Evolutionary conservation across 2,329 filamentous ascomycete genomes (phyloP), one percentile per base, ranked within the genome.

Genomic region (Pseudocercospora pini-densiflorae): DNA sequence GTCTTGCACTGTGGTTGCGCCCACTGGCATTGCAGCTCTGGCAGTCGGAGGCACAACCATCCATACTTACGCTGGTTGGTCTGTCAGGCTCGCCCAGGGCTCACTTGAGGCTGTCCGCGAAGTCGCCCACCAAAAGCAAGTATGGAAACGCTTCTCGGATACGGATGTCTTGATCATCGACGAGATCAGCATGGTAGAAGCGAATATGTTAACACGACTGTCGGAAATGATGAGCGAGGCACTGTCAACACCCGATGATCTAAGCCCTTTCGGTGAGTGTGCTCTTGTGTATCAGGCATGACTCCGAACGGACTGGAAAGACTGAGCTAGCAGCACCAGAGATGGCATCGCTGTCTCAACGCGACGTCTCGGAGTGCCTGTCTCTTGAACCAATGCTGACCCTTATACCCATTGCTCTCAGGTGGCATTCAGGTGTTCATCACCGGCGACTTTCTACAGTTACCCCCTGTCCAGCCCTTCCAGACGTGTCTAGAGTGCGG

Each of bases 151-250:
- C 31, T 40, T 69, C 10, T 57, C 54, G 5, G 24, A 62, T n/a
- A 87, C 84, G 0, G 80, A 89, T 58, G 83, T 88, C 0, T 79
- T 90, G 1, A 81, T 90, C 31, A 86, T 90, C n/a, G 88, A 90
- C 71, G 88, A 90, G 74, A 86, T 90, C 66, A 87, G 84, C 67
- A 90, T 90, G 88, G 80, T 89, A 0, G 85, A 88, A 59, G 86
- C 84, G 61, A 73, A 81, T 6, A 79, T 83, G 60, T 83, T 88
- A 31, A 83, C 86, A 66, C 81, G 86, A 9, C 75, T 87, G 16
- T 84, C 85, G 64, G 74, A 71, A 3, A 72, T 87, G 3, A 82
- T 83, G 78, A 85, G 85, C 65, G 75, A 69, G 27, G 77, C 77
- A 9, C 0, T 24, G 40, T 40, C 36, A 40, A 12, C 14, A 9